Evolutionary conservation across 768 basidiomycete species (phyloP).

Genomic region (Lentinula sp.): DNA sequence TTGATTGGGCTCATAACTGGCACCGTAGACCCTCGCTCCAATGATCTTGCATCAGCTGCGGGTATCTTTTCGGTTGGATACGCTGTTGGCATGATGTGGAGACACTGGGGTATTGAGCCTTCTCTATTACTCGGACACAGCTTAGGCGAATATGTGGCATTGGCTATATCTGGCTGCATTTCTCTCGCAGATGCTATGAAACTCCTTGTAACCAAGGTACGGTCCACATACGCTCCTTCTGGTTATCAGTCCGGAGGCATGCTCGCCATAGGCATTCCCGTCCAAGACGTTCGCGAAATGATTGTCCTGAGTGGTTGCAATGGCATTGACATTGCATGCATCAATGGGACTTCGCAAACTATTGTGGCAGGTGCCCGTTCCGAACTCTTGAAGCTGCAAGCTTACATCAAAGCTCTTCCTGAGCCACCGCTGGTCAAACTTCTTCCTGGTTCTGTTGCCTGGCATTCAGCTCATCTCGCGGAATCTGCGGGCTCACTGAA

Average conservation of each 20-base stretch:
- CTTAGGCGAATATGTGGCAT: slow-evolving; percentile 4
- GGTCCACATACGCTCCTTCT: not conserved
- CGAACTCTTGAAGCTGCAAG: slow-evolving; percentile 3
- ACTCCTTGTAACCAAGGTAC: slow-evolving; percentile 1
- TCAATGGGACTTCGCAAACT: slow-evolving; percentile 6
- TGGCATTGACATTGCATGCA: slow-evolving; percentile 1
- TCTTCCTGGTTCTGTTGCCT: slow-evolving; percentile 4
- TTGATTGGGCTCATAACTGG: not conserved
- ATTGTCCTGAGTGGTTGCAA: not conserved
- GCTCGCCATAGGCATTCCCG: not conserved
- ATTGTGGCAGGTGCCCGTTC: not conserved
- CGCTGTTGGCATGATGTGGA: slow-evolving; percentile 5
- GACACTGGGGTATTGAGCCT: slow-evolving; percentile 1
- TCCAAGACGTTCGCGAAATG: not conserved
- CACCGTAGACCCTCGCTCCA: not conserved
- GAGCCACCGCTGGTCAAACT: not conserved
- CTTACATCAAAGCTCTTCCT: not conserved
- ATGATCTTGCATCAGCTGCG: not conserved
- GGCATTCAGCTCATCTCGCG: slow-evolving; percentile 1
- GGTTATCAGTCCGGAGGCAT: not conserved
- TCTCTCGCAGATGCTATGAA: slow-evolving; percentile 1
- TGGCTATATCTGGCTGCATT: slow-evolving; percentile 1
- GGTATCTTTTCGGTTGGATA: slow-evolving; percentile 5
- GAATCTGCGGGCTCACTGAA: not conserved
- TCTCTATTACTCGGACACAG: slow-evolving; percentile 2